These are phyloP conservation scores for Pistacia integerrima DNA, from an alignment of 345 rosid species.

Conservation along the genomic window DNA sequence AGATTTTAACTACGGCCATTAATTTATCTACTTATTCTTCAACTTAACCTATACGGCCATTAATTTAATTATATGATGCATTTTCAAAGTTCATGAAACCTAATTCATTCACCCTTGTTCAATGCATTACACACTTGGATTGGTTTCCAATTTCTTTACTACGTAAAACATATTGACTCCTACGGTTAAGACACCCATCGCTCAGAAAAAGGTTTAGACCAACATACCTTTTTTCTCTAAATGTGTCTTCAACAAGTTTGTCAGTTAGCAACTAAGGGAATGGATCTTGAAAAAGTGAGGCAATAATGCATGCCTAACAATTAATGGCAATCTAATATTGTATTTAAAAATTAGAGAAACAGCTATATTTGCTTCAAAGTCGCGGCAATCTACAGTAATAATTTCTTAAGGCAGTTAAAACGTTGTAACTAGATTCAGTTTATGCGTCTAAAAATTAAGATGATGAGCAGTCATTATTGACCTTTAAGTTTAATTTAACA, in stretches of 20 bases:
- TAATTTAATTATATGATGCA: not conserved
- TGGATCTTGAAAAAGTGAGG: conserved; percentile 26
- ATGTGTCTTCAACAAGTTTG: conserved; percentile 10
- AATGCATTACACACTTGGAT: not conserved
- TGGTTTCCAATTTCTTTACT: not conserved
- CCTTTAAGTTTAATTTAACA: conserved; percentile 3
- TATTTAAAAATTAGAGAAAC: not conserved
- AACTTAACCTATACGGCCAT: not conserved
- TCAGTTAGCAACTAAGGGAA: conserved; percentile 28
- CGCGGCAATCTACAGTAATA: not conserved
- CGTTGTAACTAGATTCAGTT: conserved; percentile 6
- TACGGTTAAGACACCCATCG: not conserved
- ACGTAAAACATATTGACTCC: not conserved
- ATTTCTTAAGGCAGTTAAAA: conserved; percentile 7
- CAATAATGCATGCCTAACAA: conserved; percentile 7
- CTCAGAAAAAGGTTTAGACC: not conserved
- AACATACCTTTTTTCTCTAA: not conserved
- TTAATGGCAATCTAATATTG: not conserved
- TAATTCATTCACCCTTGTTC: conserved; percentile 6
- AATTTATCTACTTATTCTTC: not conserved
- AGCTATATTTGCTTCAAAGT: not conserved
- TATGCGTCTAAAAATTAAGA: conserved; percentile 5
- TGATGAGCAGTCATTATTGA: conserved; percentile 19
- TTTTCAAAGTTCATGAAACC: not conserved
- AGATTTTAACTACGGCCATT: not conserved